Evolutionary conservation across 176 grass and related monocot genomes (phyloP).

Genomic region (Oryza australiensis): DNA sequence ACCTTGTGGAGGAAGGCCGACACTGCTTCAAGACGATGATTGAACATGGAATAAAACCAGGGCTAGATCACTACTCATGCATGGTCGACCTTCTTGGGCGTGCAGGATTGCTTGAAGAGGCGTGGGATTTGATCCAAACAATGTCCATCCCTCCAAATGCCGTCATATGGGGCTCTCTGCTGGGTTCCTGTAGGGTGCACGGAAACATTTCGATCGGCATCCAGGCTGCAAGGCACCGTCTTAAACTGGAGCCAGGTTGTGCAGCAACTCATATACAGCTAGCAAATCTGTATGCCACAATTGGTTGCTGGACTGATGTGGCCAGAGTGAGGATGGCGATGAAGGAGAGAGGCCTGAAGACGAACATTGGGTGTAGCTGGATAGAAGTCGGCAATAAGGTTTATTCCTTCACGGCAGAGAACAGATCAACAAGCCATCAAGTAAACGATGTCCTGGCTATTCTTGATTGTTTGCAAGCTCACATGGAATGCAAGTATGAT

Average conservation of each 20-base stretch:
- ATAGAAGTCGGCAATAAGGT: conserved; percentile 58
- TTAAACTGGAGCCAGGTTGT: conserved; percentile 57
- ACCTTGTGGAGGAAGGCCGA: conserved; percentile 32
- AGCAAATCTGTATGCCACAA: conserved; percentile 54
- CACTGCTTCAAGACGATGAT: conserved; percentile 37
- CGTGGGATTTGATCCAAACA: conserved; percentile 43
- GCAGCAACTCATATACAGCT: conserved; percentile 56
- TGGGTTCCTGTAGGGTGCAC: conserved; percentile 52
- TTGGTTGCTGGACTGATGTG: conserved; percentile 47
- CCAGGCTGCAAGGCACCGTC: conserved; percentile 46
- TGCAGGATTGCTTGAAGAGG: conserved; percentile 58
- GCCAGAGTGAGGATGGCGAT: conserved; percentile 58
- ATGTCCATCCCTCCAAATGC: conserved; percentile 48
- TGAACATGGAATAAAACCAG: conserved; percentile 45
- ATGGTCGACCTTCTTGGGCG: conserved; percentile 66
- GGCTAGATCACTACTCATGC: conserved; percentile 67
- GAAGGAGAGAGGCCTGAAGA: conserved; percentile 48
- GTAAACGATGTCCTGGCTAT: conserved; percentile 28
- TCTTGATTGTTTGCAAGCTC: conserved; percentile 48
- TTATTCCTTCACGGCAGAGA: conserved; percentile 48
- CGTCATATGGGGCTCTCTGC: conserved; percentile 59
- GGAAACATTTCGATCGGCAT: conserved; percentile 36
- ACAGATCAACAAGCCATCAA: conserved; percentile 45
- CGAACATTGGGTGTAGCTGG: conserved; percentile 55
- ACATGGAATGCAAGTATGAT: conserved; percentile 44